These are phyloP conservation scores for Diutina sp. DNA, from an alignment of 1,139 yeast genomes.

Conservation along the genomic window DNA sequence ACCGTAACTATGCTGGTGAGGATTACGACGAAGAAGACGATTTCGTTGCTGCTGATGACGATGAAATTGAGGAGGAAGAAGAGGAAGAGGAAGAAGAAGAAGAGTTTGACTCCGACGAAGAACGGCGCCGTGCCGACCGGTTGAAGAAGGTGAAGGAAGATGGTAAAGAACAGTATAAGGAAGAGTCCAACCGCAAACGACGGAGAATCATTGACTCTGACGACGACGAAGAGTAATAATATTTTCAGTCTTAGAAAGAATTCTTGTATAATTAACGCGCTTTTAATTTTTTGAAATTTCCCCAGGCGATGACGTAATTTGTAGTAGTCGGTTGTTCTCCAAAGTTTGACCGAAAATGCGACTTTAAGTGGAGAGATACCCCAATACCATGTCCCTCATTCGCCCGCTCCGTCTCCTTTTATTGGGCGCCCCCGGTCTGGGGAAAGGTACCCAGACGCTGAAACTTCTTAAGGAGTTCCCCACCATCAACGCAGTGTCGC, in stretches of 20 bases:
- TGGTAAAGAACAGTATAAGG: slow-evolving; percentile 14
- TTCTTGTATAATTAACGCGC: neutral
- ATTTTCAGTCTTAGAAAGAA: neutral
- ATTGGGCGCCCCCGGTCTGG: slow-evolving; percentile 91
- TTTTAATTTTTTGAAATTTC: neutral
- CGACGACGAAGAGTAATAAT: slow-evolving; percentile 27
- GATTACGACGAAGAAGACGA: slow-evolving; percentile 35
- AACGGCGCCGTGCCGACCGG: slow-evolving; percentile 55
- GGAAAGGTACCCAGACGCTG: slow-evolving; percentile 82
- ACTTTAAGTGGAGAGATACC: neutral
- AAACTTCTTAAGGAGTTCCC: slow-evolving; percentile 45
- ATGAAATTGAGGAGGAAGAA: slow-evolving; percentile 36
- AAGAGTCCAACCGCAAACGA: slow-evolving; percentile 28
- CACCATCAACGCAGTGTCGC: slow-evolving; percentile 43
- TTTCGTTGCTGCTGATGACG: slow-evolving; percentile 30
- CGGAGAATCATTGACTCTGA: slow-evolving; percentile 48
- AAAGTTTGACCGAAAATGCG: neutral
- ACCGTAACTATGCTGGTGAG: slow-evolving; percentile 27
- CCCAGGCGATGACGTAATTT: neutral
- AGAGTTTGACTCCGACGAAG: slow-evolving; percentile 46
- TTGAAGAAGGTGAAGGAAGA: slow-evolving; percentile 45
- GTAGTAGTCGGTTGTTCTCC: no score
- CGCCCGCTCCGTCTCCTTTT: slow-evolving; percentile 48
- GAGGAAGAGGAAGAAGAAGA: slow-evolving; percentile 12
- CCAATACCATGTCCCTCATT: slow-evolving; percentile 10